Evolutionary conservation across 2,329 filamentous ascomycete genomes (phyloP).

Genomic region (Allantophomopsis cytisporea): DNA sequence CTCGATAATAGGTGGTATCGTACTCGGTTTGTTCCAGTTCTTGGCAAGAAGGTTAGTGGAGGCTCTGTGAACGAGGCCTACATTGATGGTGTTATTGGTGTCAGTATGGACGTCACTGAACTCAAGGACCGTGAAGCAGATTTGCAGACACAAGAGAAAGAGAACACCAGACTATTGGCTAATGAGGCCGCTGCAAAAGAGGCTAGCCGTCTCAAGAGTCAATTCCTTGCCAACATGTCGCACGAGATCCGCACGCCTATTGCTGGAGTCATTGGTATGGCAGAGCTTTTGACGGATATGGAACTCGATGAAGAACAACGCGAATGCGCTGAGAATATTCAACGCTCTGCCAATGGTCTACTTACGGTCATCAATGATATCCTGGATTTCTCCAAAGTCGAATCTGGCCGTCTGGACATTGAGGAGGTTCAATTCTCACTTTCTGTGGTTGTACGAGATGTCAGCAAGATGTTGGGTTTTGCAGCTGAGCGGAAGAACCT

Average conservation of each 20-base stretch:
- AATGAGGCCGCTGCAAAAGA: slow-evolving; percentile 71
- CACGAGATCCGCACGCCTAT: slow-evolving; percentile 71
- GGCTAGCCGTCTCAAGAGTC: slow-evolving; percentile 66
- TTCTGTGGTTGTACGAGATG: slow-evolving; percentile 60
- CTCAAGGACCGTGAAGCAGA: slow-evolving; percentile 50
- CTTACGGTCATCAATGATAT: slow-evolving; percentile 88
- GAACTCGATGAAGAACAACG: slow-evolving; percentile 55
- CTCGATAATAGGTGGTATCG: slow-evolving; percentile 49
- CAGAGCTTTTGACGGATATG: slow-evolving; percentile 58
- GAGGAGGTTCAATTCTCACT: slow-evolving; percentile 72
- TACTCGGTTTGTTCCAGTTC: slow-evolving; percentile 56
- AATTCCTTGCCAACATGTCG: slow-evolving; percentile 73
- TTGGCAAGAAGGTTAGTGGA: slow-evolving; percentile 39
- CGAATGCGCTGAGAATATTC: slow-evolving; percentile 66
- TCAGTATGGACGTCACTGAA: slow-evolving; percentile 72
- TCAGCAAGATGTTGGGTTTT: slow-evolving; percentile 78
- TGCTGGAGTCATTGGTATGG: slow-evolving; percentile 70
- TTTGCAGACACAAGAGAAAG: slow-evolving; percentile 47
- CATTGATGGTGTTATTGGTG: slow-evolving; percentile 61
- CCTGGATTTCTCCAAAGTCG: slow-evolving; percentile 77
- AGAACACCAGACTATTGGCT: slow-evolving; percentile 57
- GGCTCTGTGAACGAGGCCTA: slow-evolving; percentile 31
- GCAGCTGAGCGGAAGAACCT: slow-evolving; percentile 71
- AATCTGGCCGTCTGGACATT: slow-evolving; percentile 63
- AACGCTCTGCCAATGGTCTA: slow-evolving; percentile 66